These are phyloP conservation scores for Kuraishia borneana DNA, from an alignment of 805 yeast species.

Conservation along the genomic window DNA sequence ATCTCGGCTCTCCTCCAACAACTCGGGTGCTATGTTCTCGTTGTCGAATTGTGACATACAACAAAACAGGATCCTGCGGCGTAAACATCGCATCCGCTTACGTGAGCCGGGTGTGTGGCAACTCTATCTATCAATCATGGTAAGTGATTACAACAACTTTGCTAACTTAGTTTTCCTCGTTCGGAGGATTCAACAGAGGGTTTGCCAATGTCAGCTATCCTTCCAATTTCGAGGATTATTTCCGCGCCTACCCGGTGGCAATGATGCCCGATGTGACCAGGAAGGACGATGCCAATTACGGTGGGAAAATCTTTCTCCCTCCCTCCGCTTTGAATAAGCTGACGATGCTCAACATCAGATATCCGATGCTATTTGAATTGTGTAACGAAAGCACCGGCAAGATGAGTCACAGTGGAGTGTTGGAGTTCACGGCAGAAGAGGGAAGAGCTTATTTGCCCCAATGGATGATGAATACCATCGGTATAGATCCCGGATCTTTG, in stretches of 20 bases:
- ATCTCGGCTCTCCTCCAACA: not conserved
- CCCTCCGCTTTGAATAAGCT: conserved; percentile 84
- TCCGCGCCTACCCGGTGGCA: conserved; percentile 83
- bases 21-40: not conserved
- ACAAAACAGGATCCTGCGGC: too few relatives aligned
- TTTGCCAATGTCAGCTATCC: too few relatives aligned
- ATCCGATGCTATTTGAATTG: conserved; percentile 90
- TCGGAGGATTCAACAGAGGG: conserved; percentile 2
- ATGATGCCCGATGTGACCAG: conserved; percentile 76
- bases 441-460: conserved; percentile 91
- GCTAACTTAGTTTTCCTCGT: conserved; percentile 5
- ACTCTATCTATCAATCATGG: not conserved
- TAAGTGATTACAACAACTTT: too few relatives aligned
- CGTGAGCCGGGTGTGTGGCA: too few relatives aligned
- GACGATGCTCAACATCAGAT: conserved; percentile 83
- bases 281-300: conserved; percentile 74
- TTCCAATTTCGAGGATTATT: conserved; percentile 63
- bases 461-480: conserved; percentile 87
- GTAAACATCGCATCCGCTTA: too few relatives aligned
- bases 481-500: conserved; percentile 68
- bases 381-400: conserved; percentile 46
- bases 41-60: too few relatives aligned
- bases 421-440: conserved; percentile 95
- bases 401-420: conserved; percentile 82
- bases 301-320: conserved; percentile 93